phyloP scores from a whole-genome alignment of 345 rosid genomes.

The Linum lewisii region DNA sequence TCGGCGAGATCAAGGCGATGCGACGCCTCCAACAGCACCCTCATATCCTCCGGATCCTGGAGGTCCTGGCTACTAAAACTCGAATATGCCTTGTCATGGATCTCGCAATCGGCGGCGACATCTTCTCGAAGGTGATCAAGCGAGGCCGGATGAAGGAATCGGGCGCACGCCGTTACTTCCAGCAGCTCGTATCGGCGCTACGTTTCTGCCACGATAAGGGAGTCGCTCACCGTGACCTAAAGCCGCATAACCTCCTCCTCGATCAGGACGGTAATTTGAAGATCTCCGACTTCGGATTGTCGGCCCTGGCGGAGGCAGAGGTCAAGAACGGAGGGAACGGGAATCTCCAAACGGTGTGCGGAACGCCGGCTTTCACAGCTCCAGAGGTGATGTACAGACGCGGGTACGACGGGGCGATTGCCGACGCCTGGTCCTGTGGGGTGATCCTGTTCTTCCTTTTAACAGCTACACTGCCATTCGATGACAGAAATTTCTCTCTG shows the following conservation, averaged over 20 bases:
- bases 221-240: conserved; percentile 76
- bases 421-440: conserved; percentile 88
- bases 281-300: conserved; percentile 71
- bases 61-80: conserved; percentile 77
- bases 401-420: conserved; percentile 58
- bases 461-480: conserved; percentile 56
- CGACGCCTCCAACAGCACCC: conserved; percentile 70
- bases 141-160: conserved; percentile 42
- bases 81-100: conserved; percentile 81
- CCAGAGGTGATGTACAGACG: conserved; percentile 51
- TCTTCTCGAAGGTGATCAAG: conserved; percentile 35
- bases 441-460: conserved; percentile 55
- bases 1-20: conserved; percentile 81
- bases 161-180: conserved; percentile 54
- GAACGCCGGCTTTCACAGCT: conserved; percentile 37
- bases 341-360: conserved; percentile 62
- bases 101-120: conserved; percentile 69
- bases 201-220: conserved; percentile 74
- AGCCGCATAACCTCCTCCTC: conserved; percentile 77
- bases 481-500: conserved; percentile 36
- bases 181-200: conserved; percentile 71
- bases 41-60: conserved; percentile 61
- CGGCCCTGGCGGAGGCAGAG: conserved; percentile 37
- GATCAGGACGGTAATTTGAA: conserved; percentile 57
- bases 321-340: neutral